These are phyloP conservation scores for Penicillium daleae DNA, from an alignment of 495 filamentous ascomycete genomes.

Conservation along the genomic window DNA sequence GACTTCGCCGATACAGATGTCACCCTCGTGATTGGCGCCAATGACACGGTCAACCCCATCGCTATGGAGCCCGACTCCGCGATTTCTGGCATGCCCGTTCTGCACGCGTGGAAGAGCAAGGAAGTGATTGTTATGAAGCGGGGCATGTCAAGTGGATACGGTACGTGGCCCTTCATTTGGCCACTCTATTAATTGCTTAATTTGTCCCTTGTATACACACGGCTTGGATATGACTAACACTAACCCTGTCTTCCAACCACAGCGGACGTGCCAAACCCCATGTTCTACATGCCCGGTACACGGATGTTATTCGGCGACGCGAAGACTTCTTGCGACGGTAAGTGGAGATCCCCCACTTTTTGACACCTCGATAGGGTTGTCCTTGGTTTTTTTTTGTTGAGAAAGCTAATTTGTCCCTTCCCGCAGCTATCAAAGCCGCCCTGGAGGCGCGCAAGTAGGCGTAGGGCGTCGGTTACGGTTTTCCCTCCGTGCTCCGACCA, in stretches of 20 bases:
- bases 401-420: conserved; percentile 3
- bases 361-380: background rate
- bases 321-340: conserved; percentile 74
- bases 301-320: conserved; percentile 88
- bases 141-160: conserved; percentile 80
- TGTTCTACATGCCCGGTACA: conserved; percentile 84
- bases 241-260: background rate
- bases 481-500: background rate
- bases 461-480: conserved; percentile 8
- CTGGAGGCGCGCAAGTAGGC: conserved; percentile 46
- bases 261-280: conserved; percentile 84
- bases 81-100: conserved; percentile 84
- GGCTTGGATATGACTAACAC: background rate
- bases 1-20: conserved; percentile 81
- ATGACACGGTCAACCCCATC: conserved; percentile 85
- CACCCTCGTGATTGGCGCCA: conserved; percentile 84
- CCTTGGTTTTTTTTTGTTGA: background rate
- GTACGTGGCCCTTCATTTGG: conserved; percentile 40
- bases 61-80: conserved; percentile 75
- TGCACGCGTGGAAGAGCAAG: conserved; percentile 89
- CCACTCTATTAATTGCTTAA: background rate
- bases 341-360: conserved; percentile 13
- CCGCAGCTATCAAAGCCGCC: conserved; percentile 44
- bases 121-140: conserved; percentile 88
- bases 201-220: background rate